Base-by-base conservation (phyloP, 345 rosid genomes). In the Psidium friedrichsthalianum region DNA sequence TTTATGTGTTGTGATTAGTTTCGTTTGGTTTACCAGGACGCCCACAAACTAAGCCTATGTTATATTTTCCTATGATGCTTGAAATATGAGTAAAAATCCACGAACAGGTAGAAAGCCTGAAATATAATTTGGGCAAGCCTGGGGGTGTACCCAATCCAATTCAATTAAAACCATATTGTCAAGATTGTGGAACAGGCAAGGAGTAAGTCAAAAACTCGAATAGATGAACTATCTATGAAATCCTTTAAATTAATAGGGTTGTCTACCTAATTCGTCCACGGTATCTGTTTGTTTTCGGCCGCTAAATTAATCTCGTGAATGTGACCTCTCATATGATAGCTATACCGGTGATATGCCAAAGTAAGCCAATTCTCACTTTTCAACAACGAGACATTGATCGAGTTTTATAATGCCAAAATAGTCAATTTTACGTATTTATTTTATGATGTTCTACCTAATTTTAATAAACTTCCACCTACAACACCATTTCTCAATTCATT, bases 221-320 rank as follows among this genome's bases (percentile, higher is more conserved):
- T 16, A 36, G 16, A 7, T 32, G 18, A 32, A 42, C 6, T 0
- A 8, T 15, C 1, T 29, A 32, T 1, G 12, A 29, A 64, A 64
- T 5, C 32, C 8, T 8, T 5, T 16, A 0, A 42, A 32, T 32
- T 0, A 3, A 32, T 64, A 40, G 44, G 0, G 1, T 64, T 10
- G 12, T 32, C 14, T 64, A 16, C 44, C 44, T 64, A 64, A 32
- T 32, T 5, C 0, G 13, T 64, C 1, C 21, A 32, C 78, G 10
- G 20, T 18, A 36, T 22, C 0, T 8, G 4, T 69, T 32, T 32
- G 21, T 18, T 69, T 10, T 0, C 0, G 1, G 1, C 6, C 4
- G 6, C 2, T 69, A 32, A 69, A 21, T 16, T 16, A 18, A 32
- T 18, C 10, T 64, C 36, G 1, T 32, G 21, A 69, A 16, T 1